A percentile compares a stretch with the other conserved stretches of the same genome.
phyloP scores from a whole-genome alignment of 1,284 basidiomycete species.

The Ustilago bromivora region DNA sequence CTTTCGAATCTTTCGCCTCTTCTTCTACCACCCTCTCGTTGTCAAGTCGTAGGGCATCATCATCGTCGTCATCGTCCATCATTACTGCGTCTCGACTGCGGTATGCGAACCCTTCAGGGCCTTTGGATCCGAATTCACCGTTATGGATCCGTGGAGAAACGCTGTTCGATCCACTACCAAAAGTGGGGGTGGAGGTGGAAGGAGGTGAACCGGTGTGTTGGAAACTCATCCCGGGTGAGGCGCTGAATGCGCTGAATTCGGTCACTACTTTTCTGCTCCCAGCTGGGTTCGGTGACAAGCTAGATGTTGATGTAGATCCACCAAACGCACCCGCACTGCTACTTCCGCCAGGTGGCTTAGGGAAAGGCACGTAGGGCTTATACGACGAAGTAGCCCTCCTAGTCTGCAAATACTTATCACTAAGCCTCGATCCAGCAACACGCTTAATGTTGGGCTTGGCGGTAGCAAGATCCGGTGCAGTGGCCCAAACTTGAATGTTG shows the following conservation, averaged over 20 bases:
- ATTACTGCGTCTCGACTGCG: conserved; percentile 31
- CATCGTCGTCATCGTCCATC: conserved; percentile 63
- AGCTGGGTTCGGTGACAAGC: conserved; percentile 14
- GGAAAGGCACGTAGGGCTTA: conserved; percentile 54
- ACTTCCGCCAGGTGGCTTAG: conserved; percentile 39
- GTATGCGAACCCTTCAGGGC: conserved; percentile 36
- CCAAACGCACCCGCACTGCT: conserved; percentile 14
- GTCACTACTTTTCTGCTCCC: conserved; percentile 53
- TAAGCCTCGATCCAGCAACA: conserved; percentile 71
- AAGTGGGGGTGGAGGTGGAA: conserved; percentile 17
- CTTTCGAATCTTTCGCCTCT: conserved; percentile 28
- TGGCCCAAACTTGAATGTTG: conserved; percentile 88
- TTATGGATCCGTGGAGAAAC: conserved; percentile 28
- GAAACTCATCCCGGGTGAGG: conserved; percentile 60
- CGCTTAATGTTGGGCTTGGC: conserved; percentile 83
- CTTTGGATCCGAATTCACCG: conserved; percentile 40
- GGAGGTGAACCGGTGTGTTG: conserved; percentile 48
- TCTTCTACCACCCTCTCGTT: conserved; percentile 27
- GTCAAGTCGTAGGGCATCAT: conserved; percentile 58
- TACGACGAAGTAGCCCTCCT: conserved; percentile 54
- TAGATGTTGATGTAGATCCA: neutral
- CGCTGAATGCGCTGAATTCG: conserved; percentile 63
- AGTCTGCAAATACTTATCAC: conserved; percentile 63
- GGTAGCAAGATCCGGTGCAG: conserved; percentile 79
- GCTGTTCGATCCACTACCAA: conserved; percentile 9